phyloP scores from a whole-genome alignment of 2,329 filamentous ascomycete species.

The Scytalidium lignicola region DNA sequence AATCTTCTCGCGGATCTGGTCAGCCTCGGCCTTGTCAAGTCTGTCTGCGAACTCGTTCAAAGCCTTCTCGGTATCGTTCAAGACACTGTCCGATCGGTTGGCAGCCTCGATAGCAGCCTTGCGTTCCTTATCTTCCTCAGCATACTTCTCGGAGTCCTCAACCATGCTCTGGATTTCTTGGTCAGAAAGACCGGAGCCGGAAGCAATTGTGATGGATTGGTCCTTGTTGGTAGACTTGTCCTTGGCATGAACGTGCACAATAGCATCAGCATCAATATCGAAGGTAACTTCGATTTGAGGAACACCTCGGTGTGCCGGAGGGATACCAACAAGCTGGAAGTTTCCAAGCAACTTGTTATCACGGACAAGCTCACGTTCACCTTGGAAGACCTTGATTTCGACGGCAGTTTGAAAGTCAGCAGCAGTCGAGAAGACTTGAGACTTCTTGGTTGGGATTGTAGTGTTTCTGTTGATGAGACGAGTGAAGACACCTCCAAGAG shows the following conservation, averaged over 20 bases:
- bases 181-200: constrained; percentile 93
- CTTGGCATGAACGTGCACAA: constrained; percentile 96
- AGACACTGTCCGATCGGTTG: constrained; percentile 93
- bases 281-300: constrained; percentile 98
- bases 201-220: constrained; percentile 98
- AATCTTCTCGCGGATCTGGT: constrained; percentile 93
- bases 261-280: constrained; percentile 96
- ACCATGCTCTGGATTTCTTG: constrained; percentile 96
- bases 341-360: constrained; percentile 99
- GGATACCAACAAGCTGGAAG: constrained; percentile 98
- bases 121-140: constrained; percentile 91
- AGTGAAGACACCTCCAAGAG: constrained; percentile 94
- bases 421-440: constrained; percentile 94
- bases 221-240: constrained; percentile 99
- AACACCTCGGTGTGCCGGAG: constrained; percentile 91
- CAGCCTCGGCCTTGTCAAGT: constrained; percentile 93
- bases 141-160: constrained; percentile 94
- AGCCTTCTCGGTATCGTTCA: constrained; percentile 98
- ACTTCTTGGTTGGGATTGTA: constrained; percentile 99
- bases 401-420: constrained; percentile 98
- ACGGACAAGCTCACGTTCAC: constrained; percentile 96
- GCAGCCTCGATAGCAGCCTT: constrained; percentile 92
- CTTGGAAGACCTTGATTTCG: constrained; percentile 99
- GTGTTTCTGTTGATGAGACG: constrained; percentile 98
- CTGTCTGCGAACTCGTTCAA: constrained; percentile 94